Base-by-base conservation (phyloP, 345 rosid genomes). In the Balakata baccata region DNA sequence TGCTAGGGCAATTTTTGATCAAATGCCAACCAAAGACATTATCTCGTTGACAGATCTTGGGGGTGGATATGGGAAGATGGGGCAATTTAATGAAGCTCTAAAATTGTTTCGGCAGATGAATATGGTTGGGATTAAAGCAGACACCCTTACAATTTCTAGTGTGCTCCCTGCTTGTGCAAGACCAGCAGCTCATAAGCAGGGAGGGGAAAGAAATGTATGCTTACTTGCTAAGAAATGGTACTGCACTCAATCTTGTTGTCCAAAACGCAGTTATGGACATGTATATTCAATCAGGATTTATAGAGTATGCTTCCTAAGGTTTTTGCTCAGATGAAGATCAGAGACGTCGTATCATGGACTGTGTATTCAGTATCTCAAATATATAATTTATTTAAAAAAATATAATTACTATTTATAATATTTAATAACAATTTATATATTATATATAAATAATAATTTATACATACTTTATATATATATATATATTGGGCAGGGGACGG, bases 151-250 rank as follows among this genome's bases (percentile, higher is more conserved):
- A 3, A 22, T 87, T 67, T 74, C 82, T 7, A 74, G 77, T 67
- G 54, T 84, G 67, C 81, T 87, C 45, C 86, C 89, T 6, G 86
- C 89, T 50, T 82, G 91, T 78, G 91, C 83, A 37, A 84, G 89
- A 72, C 64, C 84, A 46, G 71, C 85, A 0, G 83, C 85, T 22
- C 79, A 79, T 64, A 87, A 87, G 74, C 78, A 69, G 2, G 89
- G 91, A 69, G 2, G 89, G 91, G 29, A 86, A 79, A 72, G 87
- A 81, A 81, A 75, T 86, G 45, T 85, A 86, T 61, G 82, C 81
- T 38, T 80, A 83, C 84, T 70, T 83, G 81, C 80, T 87, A 70
- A 78, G 86, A 77, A 81, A 84, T 20, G 83, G 81, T 51, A 68
- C 76, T 8, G 81, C 79, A 39, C 38, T 75, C 43, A 80, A 81